phyloP scores from a whole-genome alignment of 2,329 filamentous ascomycete species.

The Colletotrichum sp. region DNA sequence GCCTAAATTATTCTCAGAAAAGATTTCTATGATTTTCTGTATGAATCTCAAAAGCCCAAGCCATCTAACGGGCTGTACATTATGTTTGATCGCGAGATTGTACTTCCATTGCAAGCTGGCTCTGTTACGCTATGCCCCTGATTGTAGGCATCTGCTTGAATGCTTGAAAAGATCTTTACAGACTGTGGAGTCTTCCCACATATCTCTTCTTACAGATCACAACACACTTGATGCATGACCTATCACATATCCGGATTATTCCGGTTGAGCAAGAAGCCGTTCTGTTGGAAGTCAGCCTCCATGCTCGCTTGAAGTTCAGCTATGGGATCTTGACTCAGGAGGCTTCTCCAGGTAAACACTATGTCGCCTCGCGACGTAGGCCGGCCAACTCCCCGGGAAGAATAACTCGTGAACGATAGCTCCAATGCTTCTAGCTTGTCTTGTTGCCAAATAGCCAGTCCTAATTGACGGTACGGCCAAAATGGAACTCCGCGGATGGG shows the following conservation, averaged over 20 bases:
- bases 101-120: not conserved
- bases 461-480: not conserved
- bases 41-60: not conserved
- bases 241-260: not conserved
- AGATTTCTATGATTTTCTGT: not conserved
- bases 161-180: too few relatives aligned
- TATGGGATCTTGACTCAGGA: not conserved
- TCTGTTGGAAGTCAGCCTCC: not conserved
- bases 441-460: not conserved
- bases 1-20: not conserved
- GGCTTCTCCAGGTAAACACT: conserved; percentile 2
- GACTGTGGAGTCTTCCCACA: rapidly evolving
- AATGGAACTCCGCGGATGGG: not conserved
- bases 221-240: not conserved
- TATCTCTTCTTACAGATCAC: not conserved
- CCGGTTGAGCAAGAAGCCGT: too few relatives aligned
- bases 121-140: not conserved
- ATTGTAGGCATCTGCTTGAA: not conserved
- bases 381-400: not conserved
- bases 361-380: not conserved
- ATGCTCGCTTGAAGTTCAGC: not conserved
- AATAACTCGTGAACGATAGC: not conserved
- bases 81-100: not conserved
- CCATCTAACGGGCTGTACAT: not conserved
- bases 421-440: not conserved